These are phyloP conservation scores for Pseudogymnoascus sp. DNA, from an alignment of 2,329 filamentous ascomycete species.

Conservation along the genomic window DNA sequence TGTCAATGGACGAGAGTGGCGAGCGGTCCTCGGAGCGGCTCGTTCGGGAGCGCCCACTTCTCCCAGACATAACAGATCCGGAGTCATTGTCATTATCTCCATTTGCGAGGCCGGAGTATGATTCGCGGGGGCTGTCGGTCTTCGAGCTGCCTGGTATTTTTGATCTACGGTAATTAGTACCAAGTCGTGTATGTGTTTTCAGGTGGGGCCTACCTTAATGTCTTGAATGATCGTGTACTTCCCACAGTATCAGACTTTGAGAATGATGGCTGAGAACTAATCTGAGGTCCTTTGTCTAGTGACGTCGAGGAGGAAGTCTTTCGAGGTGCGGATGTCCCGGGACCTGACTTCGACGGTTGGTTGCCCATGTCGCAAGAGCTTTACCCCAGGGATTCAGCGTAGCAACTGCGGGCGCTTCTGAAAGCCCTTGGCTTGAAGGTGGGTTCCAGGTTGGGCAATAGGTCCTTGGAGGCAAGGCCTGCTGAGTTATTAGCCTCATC, in stretches of 20 bases:
- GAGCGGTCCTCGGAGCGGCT: slow-evolving; percentile 40
- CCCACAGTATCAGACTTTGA: slow-evolving; percentile 89
- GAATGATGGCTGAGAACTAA: slow-evolving; percentile 87
- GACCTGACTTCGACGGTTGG: slow-evolving; percentile 49
- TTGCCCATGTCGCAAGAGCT: slow-evolving; percentile 57
- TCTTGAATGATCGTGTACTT: slow-evolving; percentile 77
- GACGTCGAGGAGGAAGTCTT: slow-evolving; percentile 25
- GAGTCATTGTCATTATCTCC: slow-evolving; percentile 55
- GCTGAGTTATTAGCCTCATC: neutral
- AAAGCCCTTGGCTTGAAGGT: neutral
- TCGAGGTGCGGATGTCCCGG: slow-evolving; percentile 24
- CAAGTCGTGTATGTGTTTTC: neutral
- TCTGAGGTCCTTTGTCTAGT: slow-evolving; percentile 26
- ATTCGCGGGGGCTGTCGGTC: slow-evolving; percentile 77
- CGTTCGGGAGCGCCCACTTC: slow-evolving; percentile 47
- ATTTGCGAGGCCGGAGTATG: slow-evolving; percentile 54
- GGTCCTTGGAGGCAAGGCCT: slow-evolving; percentile 8
- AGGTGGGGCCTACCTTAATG: slow-evolving; percentile 41
- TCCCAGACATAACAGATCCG: slow-evolving; percentile 65
- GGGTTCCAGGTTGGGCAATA: slow-evolving; percentile 11
- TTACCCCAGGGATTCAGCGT: slow-evolving; percentile 7
- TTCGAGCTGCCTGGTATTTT: slow-evolving; percentile 69
- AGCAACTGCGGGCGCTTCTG: slow-evolving; percentile 5
- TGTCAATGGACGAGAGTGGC: slow-evolving; percentile 26
- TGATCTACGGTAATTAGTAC: slow-evolving; percentile 41